These are phyloP conservation scores for Cordyceps militaris DNA, from an alignment of 2,329 filamentous ascomycete species.

Conservation along the genomic window DNA sequence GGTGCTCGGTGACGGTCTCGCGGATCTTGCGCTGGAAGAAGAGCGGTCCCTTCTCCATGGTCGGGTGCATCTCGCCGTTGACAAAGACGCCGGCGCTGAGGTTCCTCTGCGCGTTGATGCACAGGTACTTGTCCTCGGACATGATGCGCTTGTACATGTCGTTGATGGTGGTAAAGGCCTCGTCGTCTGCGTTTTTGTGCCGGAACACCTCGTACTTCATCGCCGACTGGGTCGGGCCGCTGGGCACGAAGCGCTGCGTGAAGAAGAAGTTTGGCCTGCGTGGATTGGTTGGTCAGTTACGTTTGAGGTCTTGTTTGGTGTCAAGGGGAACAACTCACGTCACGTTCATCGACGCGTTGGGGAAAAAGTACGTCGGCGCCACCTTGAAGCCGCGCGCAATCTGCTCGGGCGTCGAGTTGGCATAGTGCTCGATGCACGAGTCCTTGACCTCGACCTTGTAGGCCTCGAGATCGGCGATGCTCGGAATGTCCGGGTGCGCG, in stretches of 20 bases:
- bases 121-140: constrained; percentile 58
- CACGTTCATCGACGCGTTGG: constrained; percentile 44
- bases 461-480: constrained; percentile 48
- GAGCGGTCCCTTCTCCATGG: constrained; percentile 51
- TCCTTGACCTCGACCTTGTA: constrained; percentile 45
- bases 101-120: constrained; percentile 52
- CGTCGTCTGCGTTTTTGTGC: constrained; percentile 52
- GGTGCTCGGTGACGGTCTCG: constrained; percentile 40
- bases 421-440: constrained; percentile 44
- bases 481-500: constrained; percentile 50
- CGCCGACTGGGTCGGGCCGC: constrained; percentile 38
- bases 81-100: constrained; percentile 54
- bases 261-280: constrained; percentile 54
- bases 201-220: constrained; percentile 60
- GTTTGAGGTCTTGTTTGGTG: neutral
- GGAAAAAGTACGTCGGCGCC: constrained; percentile 42
- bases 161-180: constrained; percentile 50
- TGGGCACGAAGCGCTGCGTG: constrained; percentile 55
- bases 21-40: constrained; percentile 49
- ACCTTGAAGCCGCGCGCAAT: constrained; percentile 39
- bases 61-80: constrained; percentile 56
- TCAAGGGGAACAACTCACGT: constrained; percentile 30
- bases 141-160: constrained; percentile 57
- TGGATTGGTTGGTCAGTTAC: constrained; percentile 2
- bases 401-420: constrained; percentile 40